Conservation (phyloP, 164 flowering plant genomes). For the Pachysandra terminalis region DNA sequence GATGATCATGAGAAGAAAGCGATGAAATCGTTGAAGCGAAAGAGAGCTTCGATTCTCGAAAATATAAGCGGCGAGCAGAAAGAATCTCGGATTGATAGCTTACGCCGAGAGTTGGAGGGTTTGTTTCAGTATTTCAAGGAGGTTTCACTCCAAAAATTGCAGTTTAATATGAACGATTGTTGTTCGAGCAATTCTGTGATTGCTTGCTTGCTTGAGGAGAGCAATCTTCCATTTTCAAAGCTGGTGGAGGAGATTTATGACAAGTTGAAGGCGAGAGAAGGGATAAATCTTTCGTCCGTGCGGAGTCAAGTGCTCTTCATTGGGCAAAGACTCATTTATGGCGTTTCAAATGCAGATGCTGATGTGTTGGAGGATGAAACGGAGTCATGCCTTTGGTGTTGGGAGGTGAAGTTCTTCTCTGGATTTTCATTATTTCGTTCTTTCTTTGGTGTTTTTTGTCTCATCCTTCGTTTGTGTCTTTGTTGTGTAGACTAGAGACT, state of each 20-base stretch:
- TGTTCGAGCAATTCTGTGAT: constrained; percentile 24
- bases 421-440: not conserved
- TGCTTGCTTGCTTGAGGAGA: constrained; percentile 79
- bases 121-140: constrained; percentile 23
- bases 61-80: constrained; percentile 15
- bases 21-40: constrained; percentile 21
- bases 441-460: not conserved
- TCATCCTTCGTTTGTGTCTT: not conserved
- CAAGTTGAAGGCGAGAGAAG: constrained; percentile 39
- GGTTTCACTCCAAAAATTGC: constrained; percentile 12
- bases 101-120: constrained; percentile 17
- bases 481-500: constrained; percentile 61
- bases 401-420: constrained; percentile 65
- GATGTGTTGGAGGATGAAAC: constrained; percentile 81
- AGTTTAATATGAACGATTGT: constrained; percentile 9
- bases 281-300: constrained; percentile 46
- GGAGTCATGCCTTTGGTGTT: constrained; percentile 75
- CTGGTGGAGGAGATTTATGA: constrained; percentile 57
- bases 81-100: constrained; percentile 14
- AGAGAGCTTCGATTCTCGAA: constrained; percentile 12
- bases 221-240: constrained; percentile 46
- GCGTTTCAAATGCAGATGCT: constrained; percentile 61
- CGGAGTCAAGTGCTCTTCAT: constrained; percentile 52
- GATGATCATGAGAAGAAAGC: not conserved
- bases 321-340: constrained; percentile 74